Evolutionary conservation across 805 yeast species (phyloP).

Genomic region (Yarrowia sp.): DNA sequence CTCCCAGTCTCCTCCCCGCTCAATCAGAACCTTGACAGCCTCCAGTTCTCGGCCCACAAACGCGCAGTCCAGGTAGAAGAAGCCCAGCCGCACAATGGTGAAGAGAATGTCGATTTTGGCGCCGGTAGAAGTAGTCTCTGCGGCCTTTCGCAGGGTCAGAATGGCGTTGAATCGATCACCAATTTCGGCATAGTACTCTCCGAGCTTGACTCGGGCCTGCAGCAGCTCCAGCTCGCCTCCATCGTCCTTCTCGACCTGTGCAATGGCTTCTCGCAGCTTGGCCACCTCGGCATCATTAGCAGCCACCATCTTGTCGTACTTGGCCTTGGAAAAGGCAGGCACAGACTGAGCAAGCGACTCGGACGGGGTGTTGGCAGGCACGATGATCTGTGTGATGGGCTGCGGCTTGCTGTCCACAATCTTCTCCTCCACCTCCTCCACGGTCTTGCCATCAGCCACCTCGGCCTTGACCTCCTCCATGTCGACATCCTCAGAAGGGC

Average conservation of each 20-base stretch:
- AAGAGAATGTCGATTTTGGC: conserved; percentile 82
- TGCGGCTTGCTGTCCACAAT: conserved; percentile 6
- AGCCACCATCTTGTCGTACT: conserved; percentile 51
- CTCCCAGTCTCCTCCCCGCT: conserved; percentile 99
- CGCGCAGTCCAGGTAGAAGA: conserved; percentile 75
- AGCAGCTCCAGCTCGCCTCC: conserved; percentile 86
- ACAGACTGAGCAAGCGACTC: conserved; percentile 25
- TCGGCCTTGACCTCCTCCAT: conserved; percentile 21
- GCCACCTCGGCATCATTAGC: conserved; percentile 57
- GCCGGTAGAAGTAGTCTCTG: conserved; percentile 83
- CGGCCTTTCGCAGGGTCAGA: conserved; percentile 64
- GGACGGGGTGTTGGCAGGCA: conserved; percentile 15
- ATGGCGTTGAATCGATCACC: conserved; percentile 77
- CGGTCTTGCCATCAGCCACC: conserved; percentile 18
- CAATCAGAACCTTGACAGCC: conserved; percentile 70
- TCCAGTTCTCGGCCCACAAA: conserved; percentile 71
- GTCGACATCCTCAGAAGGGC: conserved; percentile 10
- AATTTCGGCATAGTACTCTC: conserved; percentile 81
- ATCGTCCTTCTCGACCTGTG: conserved; percentile 60
- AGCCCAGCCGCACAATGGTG: conserved; percentile 83
- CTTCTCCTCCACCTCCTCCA: conserved; percentile 21
- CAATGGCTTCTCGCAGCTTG: conserved; percentile 46
- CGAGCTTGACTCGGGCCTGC: conserved; percentile 72
- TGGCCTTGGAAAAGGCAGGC: conserved; percentile 58
- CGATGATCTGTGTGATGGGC: conserved; percentile 25